phyloP scores from a whole-genome alignment of 176 grass and related monocot genomes.

The Puccinellia tenuiflora region DNA sequence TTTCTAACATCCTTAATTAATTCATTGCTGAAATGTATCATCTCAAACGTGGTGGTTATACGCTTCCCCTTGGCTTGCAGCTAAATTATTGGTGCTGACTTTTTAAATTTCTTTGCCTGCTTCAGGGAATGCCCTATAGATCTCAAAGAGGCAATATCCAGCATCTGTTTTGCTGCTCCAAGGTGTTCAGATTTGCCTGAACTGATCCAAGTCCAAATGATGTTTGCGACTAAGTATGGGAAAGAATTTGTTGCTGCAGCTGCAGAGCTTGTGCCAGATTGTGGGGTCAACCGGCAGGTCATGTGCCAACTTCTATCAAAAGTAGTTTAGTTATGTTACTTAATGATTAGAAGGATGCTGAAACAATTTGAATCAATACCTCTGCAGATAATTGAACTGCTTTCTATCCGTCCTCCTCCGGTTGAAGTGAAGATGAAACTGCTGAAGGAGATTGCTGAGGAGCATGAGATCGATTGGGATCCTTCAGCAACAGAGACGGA shows the following conservation, averaged over 20 bases:
- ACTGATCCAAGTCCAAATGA: slow-evolving; percentile 85
- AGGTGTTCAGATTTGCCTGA: slow-evolving; percentile 89
- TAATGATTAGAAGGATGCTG: not conserved
- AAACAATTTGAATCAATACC: slow-evolving; percentile 1
- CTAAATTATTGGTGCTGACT: not conserved
- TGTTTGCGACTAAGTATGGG: slow-evolving; percentile 91
- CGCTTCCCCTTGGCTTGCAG: not conserved
- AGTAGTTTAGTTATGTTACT: slow-evolving; percentile 9
- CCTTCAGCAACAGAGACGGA: slow-evolving; percentile 76
- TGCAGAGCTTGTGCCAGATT: slow-evolving; percentile 81
- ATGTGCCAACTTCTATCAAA: slow-evolving; percentile 1
- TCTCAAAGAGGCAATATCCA: slow-evolving; percentile 99
- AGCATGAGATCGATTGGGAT: slow-evolving; percentile 97
- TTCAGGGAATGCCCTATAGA: slow-evolving; percentile 97
- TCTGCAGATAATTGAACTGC: slow-evolving; percentile 89
- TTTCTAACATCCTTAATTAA: not conserved
- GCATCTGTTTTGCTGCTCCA: slow-evolving; percentile 94
- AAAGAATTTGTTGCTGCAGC: slow-evolving; percentile 87
- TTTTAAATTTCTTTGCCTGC: not conserved
- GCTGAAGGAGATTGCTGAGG: slow-evolving; percentile 94
- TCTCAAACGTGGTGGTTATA: not conserved
- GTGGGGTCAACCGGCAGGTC: slow-evolving; percentile 97
- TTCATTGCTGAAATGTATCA: not conserved
- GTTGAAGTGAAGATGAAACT: slow-evolving; percentile 83
- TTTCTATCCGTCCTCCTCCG: slow-evolving; percentile 79